phyloP scores from a whole-genome alignment of 1,139 yeast species.

The Kodamaea suecica region DNA sequence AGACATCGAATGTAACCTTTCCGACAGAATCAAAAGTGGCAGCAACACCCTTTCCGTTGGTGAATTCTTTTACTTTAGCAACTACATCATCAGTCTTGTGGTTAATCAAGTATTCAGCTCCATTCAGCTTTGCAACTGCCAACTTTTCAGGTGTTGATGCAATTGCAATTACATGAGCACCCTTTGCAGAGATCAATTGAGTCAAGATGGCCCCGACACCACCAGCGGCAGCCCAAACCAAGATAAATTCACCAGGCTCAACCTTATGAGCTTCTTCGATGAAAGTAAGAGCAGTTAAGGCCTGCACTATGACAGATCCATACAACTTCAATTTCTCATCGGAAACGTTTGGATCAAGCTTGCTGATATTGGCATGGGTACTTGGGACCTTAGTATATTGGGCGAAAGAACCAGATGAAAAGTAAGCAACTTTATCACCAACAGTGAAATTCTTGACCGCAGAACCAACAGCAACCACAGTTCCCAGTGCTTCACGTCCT shows the following conservation, averaged over 20 bases:
- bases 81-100: constrained; percentile 55
- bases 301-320: constrained; percentile 67
- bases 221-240: constrained; percentile 93
- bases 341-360: constrained; percentile 46
- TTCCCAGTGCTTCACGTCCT: constrained; percentile 87
- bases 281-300: constrained; percentile 75
- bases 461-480: constrained; percentile 63
- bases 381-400: constrained; percentile 59
- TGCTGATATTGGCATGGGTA: constrained; percentile 31
- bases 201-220: constrained; percentile 76
- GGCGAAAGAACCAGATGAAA: constrained; percentile 55
- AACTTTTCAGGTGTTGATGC: constrained; percentile 74
- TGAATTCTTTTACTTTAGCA: constrained; percentile 59
- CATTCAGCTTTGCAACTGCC: constrained; percentile 56
- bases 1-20: constrained; percentile 66
- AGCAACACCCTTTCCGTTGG: constrained; percentile 67
- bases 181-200: constrained; percentile 58
- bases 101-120: constrained; percentile 74
- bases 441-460: constrained; percentile 53
- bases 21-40: constrained; percentile 83
- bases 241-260: constrained; percentile 61
- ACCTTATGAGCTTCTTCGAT: constrained; percentile 64
- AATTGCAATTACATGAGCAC: constrained; percentile 81
- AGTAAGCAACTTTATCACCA: constrained; percentile 75
- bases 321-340: constrained; percentile 50